These are phyloP conservation scores for Alternaria conjuncta DNA, from an alignment of 2,329 filamentous ascomycete genomes.

Conservation along the genomic window DNA sequence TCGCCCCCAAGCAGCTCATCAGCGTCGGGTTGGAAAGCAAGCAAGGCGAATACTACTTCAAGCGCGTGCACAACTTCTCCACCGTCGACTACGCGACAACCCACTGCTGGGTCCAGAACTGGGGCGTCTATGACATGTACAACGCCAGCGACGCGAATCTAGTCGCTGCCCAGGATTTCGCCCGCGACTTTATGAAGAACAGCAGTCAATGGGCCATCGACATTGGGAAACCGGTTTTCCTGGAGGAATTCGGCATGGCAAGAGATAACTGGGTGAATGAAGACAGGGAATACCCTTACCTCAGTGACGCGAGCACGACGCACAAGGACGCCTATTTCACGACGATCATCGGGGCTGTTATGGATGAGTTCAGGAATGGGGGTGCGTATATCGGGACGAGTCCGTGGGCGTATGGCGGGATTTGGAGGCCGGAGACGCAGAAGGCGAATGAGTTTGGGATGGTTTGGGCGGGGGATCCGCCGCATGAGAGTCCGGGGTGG, in stretches of 20 bases:
- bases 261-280: slow-evolving; percentile 50
- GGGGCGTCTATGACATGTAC: slow-evolving; percentile 50
- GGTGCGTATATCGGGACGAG: slow-evolving; percentile 48
- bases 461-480: slow-evolving; percentile 51
- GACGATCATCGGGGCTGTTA: slow-evolving; percentile 46
- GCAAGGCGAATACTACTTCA: slow-evolving; percentile 50
- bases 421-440: slow-evolving; percentile 50
- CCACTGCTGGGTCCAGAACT: slow-evolving; percentile 52
- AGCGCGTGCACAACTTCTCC: slow-evolving; percentile 45
- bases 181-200: slow-evolving; percentile 42
- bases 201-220: slow-evolving; percentile 42
- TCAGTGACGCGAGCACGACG: slow-evolving; percentile 42
- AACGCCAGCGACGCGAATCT: slow-evolving; percentile 42
- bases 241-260: slow-evolving; percentile 52
- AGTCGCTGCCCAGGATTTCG: slow-evolving; percentile 44
- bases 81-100: slow-evolving; percentile 50
- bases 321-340: slow-evolving; percentile 50
- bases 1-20: slow-evolving; percentile 48
- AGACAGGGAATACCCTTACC: slow-evolving; percentile 46
- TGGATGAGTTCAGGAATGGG: slow-evolving; percentile 43
- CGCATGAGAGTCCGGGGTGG: slow-evolving; percentile 50
- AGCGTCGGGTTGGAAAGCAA: slow-evolving; percentile 50
- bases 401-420: slow-evolving; percentile 51
- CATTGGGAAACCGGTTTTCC: slow-evolving; percentile 48
- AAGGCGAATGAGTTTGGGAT: slow-evolving; percentile 47